Evolutionary conservation across 192 early-diverging fungal species (phyloP).

Genomic region (Linnemannia exigua): DNA sequence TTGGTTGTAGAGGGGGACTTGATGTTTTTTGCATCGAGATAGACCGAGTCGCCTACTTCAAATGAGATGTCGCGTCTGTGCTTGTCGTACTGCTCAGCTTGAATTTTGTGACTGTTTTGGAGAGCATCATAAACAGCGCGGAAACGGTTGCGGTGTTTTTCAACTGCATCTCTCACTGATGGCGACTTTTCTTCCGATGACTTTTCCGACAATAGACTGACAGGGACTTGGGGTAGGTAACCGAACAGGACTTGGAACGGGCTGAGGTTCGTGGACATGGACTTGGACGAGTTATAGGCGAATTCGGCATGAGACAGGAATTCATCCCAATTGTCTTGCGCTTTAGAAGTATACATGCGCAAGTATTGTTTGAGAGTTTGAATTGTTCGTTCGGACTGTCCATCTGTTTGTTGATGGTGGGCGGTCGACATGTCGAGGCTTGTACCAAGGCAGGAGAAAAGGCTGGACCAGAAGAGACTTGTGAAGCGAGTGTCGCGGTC

Average conservation of each 20-base stretch:
- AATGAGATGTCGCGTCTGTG: no score
- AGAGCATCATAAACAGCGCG: no score
- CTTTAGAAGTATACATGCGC: conserved; percentile 25
- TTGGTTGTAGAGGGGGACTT: neutral
- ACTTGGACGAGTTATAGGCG: conserved; percentile 60
- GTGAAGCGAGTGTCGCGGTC: conserved; percentile 61
- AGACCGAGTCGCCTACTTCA: no score
- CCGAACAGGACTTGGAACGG: conserved; percentile 51
- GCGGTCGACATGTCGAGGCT: conserved; percentile 54
- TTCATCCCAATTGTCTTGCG: conserved; percentile 60
- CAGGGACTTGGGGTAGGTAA: conserved; percentile 12
- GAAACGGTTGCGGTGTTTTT: no score
- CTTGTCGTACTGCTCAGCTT: no score
- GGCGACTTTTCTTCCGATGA: neutral
- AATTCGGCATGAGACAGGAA: conserved; percentile 60
- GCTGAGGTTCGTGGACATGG: conserved; percentile 26
- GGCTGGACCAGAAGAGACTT: conserved; percentile 47
- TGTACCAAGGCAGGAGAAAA: conserved; percentile 42
- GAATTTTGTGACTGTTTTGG: no score
- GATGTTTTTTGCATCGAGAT: no score
- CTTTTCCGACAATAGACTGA: neutral
- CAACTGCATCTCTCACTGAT: no score
- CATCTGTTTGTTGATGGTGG: conserved; percentile 57
- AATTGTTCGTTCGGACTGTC: conserved; percentile 60
- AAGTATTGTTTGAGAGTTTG: conserved; percentile 56